Evolutionary conservation across 139 green algal species (phyloP).

Genomic region (Tetradesmus obliquus): DNA sequence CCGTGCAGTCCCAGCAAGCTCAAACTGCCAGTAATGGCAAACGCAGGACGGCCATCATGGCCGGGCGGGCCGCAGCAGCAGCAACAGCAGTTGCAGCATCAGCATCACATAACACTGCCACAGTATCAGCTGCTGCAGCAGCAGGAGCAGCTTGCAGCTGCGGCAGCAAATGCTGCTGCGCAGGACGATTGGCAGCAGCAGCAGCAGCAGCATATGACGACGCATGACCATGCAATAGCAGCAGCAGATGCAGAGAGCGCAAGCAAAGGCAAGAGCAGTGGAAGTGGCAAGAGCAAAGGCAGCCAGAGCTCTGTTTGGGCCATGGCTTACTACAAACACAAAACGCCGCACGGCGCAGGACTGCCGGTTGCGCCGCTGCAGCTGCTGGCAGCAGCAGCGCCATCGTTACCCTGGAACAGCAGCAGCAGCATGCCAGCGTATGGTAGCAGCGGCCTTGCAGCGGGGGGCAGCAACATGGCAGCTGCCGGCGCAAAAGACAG

Average conservation of each 20-base stretch:
- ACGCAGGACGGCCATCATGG: neutral
- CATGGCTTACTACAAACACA: conserved; percentile 36
- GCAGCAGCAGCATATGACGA: neutral
- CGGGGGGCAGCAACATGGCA: neutral
- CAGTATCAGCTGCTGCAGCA: conserved; percentile 3
- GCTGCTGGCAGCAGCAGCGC: conserved; percentile 13
- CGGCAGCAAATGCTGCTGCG: neutral
- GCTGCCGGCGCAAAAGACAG: neutral
- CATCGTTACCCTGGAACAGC: neutral
- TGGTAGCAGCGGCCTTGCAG: neutral
- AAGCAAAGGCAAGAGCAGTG: neutral
- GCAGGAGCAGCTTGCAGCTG: neutral
- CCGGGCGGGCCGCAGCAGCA: neutral
- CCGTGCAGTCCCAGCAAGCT: conserved; percentile 31
- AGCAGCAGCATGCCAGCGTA: too few species aligned
- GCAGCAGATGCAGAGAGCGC: neutral
- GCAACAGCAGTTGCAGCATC: neutral
- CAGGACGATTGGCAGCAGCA: neutral
- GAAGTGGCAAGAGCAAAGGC: neutral
- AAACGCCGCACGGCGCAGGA: neutral
- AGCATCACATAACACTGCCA: neutral
- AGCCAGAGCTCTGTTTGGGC: conserved; percentile 33
- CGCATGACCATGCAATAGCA: neutral
- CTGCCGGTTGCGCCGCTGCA: neutral
- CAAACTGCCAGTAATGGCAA: neutral